A percentile compares a stretch with the other conserved stretches of the same genome.
Evolutionary conservation across 805 yeast species (phyloP).

Genomic region (Saccharomycopsis fodiens): DNA sequence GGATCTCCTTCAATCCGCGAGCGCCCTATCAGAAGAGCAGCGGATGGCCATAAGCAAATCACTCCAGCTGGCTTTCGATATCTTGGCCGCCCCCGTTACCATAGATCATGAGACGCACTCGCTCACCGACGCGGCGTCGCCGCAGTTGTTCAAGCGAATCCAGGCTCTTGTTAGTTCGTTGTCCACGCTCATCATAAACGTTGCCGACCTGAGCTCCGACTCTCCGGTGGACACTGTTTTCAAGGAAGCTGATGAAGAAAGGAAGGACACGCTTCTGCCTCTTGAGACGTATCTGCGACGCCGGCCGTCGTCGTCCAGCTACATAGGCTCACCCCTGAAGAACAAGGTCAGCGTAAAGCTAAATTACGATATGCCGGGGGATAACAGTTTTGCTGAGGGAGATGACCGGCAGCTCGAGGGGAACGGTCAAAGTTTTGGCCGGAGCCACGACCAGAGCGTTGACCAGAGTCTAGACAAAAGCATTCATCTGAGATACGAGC

Average conservation of each 20-base stretch:
- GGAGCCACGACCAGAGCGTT: background rate
- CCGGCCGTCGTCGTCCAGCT: slow-evolving; percentile 3
- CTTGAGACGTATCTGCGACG: slow-evolving; percentile 3
- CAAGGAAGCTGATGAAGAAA: slow-evolving; percentile 20
- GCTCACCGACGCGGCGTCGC: slow-evolving; percentile 26
- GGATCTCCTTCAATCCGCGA: slow-evolving; percentile 22
- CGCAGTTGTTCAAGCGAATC: slow-evolving; percentile 26
- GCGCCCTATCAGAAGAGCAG: slow-evolving; percentile 20
- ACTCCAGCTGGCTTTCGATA: slow-evolving; percentile 24
- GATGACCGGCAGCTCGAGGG: background rate
- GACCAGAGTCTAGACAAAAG: no score
- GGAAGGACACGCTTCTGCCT: slow-evolving; percentile 10
- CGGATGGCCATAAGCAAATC: slow-evolving; percentile 22
- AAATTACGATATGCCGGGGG: background rate
- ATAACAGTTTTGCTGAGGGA: background rate
- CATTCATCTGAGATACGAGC: no score
- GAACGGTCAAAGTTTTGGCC: background rate
- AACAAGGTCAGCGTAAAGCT: slow-evolving; percentile 1
- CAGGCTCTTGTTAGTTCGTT: slow-evolving; percentile 29
- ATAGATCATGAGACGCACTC: slow-evolving; percentile 15
- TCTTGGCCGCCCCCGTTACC: slow-evolving; percentile 24
- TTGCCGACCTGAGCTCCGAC: slow-evolving; percentile 17
- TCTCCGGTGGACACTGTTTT: slow-evolving; percentile 1
- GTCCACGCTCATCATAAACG: slow-evolving; percentile 28
- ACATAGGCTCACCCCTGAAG: slow-evolving; percentile 1